Evolutionary conservation across 2,329 filamentous ascomycete genomes (phyloP).

Genomic region (Ophidiomyces ophidiicola): DNA sequence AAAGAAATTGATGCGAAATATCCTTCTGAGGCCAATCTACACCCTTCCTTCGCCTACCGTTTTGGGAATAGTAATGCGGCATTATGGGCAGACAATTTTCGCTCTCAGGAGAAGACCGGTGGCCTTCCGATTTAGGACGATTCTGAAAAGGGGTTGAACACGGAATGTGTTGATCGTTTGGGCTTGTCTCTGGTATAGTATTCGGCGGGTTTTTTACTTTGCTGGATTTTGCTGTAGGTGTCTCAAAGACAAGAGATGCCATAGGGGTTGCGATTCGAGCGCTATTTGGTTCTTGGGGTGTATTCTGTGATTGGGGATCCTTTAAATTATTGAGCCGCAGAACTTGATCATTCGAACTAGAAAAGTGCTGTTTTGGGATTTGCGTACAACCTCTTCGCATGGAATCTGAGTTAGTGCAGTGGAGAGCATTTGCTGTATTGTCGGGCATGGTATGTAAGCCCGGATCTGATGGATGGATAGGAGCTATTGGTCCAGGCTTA

Average conservation of each 20-base stretch:
- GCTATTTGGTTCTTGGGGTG: too few species aligned
- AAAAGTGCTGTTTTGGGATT: too few species aligned
- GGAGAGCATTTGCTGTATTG: too few species aligned
- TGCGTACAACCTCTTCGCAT: too few species aligned
- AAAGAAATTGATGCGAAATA: slow-evolving; percentile 10
- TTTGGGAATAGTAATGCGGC: slow-evolving; percentile 5
- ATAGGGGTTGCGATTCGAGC: slow-evolving; percentile 28
- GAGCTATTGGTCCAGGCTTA: too few species aligned
- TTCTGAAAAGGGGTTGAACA: slow-evolving; percentile 1
- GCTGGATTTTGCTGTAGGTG: slow-evolving; percentile 23
- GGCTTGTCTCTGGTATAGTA: slow-evolving; percentile 27
- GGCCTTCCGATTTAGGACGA: neutral
- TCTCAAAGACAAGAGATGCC: slow-evolving; percentile 31
- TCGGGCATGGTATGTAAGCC: too few species aligned
- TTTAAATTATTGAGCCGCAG: too few species aligned
- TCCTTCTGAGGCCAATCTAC: slow-evolving; percentile 2
- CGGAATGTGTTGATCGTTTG: slow-evolving; percentile 13
- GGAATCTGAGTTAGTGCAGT: too few species aligned
- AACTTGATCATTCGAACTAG: too few species aligned
- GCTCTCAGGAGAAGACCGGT: neutral
- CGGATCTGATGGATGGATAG: too few species aligned
- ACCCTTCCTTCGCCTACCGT: neutral
- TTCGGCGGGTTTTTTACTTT: slow-evolving; percentile 18
- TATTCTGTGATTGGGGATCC: too few species aligned
- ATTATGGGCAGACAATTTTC: slow-evolving; percentile 5